These are phyloP conservation scores for Euphorbia pulcherrima DNA, from an alignment of 345 rosid species.

Conservation along the genomic window DNA sequence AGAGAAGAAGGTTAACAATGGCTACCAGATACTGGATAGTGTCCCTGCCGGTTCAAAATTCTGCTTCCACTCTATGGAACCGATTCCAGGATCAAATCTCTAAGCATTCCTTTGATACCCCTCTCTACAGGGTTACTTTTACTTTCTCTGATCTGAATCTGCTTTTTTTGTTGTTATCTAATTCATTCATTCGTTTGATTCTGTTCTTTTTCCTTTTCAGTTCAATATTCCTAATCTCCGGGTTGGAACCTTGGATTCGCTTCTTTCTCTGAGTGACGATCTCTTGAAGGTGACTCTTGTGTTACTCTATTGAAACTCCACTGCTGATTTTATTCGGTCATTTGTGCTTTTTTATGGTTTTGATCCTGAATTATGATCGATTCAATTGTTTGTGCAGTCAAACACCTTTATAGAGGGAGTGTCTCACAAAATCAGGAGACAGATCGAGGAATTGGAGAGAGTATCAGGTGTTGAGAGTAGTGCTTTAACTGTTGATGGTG, in stretches of 20 bases:
- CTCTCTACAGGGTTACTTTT: slow-evolving; percentile 67
- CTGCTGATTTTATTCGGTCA: not conserved
- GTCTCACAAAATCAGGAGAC: slow-evolving; percentile 91
- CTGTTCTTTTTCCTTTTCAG: slow-evolving; percentile 35
- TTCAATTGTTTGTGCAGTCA: slow-evolving; percentile 48
- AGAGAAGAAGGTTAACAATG: slow-evolving; percentile 32
- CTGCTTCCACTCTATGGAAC: slow-evolving; percentile 74
- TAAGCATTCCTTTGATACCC: slow-evolving; percentile 91
- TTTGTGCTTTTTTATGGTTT: not conserved
- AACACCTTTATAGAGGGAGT: slow-evolving; percentile 88
- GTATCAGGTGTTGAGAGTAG: slow-evolving; percentile 74
- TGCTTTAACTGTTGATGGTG: slow-evolving; percentile 88
- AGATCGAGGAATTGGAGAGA: slow-evolving; percentile 96
- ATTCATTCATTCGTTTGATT: not conserved
- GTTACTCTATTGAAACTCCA: not conserved
- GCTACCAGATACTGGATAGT: slow-evolving; percentile 88
- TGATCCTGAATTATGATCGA: not conserved
- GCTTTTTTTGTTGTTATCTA: not conserved
- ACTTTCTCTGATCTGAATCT: slow-evolving; percentile 12
- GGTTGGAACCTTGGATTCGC: slow-evolving; percentile 95
- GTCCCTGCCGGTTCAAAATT: slow-evolving; percentile 81
- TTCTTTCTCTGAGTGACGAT: slow-evolving; percentile 93
- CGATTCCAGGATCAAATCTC: slow-evolving; percentile 86
- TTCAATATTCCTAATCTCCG: slow-evolving; percentile 95
- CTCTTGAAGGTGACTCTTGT: slow-evolving; percentile 60